Conservation (phyloP, 2,329 filamentous ascomycete species). For the Fusarium sp. region DNA sequence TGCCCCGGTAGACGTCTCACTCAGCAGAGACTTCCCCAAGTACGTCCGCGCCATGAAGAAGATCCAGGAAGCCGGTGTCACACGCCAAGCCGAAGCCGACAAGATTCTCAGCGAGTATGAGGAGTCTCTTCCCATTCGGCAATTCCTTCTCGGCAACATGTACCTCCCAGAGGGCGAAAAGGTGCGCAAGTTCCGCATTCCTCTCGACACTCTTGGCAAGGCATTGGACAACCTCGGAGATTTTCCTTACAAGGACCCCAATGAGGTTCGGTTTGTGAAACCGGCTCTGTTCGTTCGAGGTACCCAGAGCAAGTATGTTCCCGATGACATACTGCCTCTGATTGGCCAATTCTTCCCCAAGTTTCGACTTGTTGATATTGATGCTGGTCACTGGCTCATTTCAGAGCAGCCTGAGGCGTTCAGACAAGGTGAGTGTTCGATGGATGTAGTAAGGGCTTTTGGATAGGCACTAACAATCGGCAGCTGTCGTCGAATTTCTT, state of each 20-base stretch:
- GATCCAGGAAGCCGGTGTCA: constrained; percentile 75
- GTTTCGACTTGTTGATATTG: constrained; percentile 77
- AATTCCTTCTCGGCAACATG: constrained; percentile 92
- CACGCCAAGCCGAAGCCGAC: constrained; percentile 80
- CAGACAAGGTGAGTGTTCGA: constrained; percentile 66
- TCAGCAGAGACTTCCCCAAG: constrained; percentile 77
- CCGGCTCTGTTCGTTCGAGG: constrained; percentile 84
- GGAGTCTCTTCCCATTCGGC: constrained; percentile 76
- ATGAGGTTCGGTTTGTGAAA: constrained; percentile 74
- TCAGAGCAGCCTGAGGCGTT: constrained; percentile 88
- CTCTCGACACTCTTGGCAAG: constrained; percentile 73
- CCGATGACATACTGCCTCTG: constrained; percentile 81
- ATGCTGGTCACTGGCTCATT: constrained; percentile 88
- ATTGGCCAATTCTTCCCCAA: constrained; percentile 84
- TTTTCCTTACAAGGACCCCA: constrained; percentile 84
- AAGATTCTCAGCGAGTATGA: constrained; percentile 80
- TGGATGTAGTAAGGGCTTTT: background rate
- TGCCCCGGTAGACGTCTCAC: constrained; percentile 81
- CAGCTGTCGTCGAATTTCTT: constrained; percentile 73
- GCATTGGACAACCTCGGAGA: constrained; percentile 81
- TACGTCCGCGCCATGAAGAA: constrained; percentile 88
- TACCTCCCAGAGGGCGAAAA: constrained; percentile 62
- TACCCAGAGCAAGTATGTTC: constrained; percentile 79
- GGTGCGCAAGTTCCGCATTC: constrained; percentile 79
- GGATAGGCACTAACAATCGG: background rate